Evolutionary conservation across 202 grass and related monocot genomes (phyloP).

Genomic region (Carex arenaria): DNA sequence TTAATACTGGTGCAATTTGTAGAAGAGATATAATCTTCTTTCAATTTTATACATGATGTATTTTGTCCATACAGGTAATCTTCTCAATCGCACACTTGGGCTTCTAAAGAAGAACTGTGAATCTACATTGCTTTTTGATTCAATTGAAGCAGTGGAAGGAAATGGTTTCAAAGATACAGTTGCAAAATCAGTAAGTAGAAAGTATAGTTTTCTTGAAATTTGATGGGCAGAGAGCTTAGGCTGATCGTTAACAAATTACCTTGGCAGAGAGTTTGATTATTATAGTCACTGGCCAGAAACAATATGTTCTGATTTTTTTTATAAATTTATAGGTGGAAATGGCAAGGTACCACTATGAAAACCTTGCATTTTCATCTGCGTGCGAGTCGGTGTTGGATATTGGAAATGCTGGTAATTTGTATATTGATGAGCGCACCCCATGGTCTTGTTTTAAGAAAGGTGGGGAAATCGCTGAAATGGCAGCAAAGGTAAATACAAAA

Average conservation of each 20-base stretch:
- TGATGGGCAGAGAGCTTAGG: background rate
- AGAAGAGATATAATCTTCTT: background rate
- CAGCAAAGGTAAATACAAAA: conserved; percentile 67
- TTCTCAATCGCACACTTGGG: conserved; percentile 92
- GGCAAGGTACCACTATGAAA: conserved; percentile 60
- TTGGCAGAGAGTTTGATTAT: conserved; percentile 1
- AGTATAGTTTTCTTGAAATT: conserved; percentile 17
- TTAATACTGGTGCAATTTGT: background rate
- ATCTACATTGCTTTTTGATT: conserved; percentile 68
- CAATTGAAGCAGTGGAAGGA: conserved; percentile 56
- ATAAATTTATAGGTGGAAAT: conserved; percentile 47
- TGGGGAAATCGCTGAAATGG: conserved; percentile 63
- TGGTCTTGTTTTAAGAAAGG: conserved; percentile 99
- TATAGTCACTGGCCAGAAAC: conserved; percentile 22
- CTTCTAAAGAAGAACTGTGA: conserved; percentile 91
- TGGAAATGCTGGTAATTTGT: conserved; percentile 79
- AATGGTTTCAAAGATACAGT: conserved; percentile 55
- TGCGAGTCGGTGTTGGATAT: conserved; percentile 82
- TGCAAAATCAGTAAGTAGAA: conserved; percentile 60
- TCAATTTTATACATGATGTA: background rate
- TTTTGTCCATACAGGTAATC: conserved; percentile 60
- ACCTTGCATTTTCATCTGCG: conserved; percentile 77
- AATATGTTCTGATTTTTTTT: conserved; percentile 7
- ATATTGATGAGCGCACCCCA: conserved; percentile 77
- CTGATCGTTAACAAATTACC: conserved; percentile 15